Evolutionary conservation across 306 rosid genomes (phyloP), one percentile per base, ranked within the genome.

Genomic region (Biancaea sappan): DNA sequence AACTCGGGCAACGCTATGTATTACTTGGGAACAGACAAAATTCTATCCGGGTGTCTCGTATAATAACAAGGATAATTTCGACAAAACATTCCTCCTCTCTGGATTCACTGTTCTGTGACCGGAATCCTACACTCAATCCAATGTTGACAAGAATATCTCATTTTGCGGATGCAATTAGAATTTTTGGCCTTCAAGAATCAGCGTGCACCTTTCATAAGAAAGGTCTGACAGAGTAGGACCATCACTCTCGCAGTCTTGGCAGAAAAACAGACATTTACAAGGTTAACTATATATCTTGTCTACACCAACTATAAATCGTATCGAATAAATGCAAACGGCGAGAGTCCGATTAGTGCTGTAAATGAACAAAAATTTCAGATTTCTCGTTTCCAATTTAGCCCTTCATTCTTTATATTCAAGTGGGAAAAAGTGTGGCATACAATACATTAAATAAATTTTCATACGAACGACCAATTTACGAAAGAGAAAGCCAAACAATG

Each of bases 401-500:
- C 50, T 32, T 47, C 47, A 69, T 41, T 73, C 53, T 41, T n/a
- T 70, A 61, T 4, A 47, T 26, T 35, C 41, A 46, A 47, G 76
- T 35, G 78, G 57, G 46, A 47, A 58, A 69, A 75, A 41, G 69
- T 3, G 13, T 3, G 50, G 52, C 22, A 34, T 18, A 6, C 16
- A 58, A 16, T 6, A 76, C 58, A 70, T 3, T 16, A 40, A 53
- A 34, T 32, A 13, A 54, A 35, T 31, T 47, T 52, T 89, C 91
- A 89, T 77, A 86, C 91, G 83, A 89, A 89, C 15, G 94, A 89
- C 94, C 94, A 89, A 73, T 85, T 89, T 35, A 83, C 51, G 75
- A 89, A 89, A 41, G 89, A 85, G 77, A 89, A 89, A 21, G 91
- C 91, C 8, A 89, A 84, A 82, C 91, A 89, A 71, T 89, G 91